Percentiles rank a stretch among this genome's conserved stretches.
These are phyloP conservation scores for Debaryomyces maramus DNA, from an alignment of 805 yeast genomes.

Conservation along the genomic window DNA sequence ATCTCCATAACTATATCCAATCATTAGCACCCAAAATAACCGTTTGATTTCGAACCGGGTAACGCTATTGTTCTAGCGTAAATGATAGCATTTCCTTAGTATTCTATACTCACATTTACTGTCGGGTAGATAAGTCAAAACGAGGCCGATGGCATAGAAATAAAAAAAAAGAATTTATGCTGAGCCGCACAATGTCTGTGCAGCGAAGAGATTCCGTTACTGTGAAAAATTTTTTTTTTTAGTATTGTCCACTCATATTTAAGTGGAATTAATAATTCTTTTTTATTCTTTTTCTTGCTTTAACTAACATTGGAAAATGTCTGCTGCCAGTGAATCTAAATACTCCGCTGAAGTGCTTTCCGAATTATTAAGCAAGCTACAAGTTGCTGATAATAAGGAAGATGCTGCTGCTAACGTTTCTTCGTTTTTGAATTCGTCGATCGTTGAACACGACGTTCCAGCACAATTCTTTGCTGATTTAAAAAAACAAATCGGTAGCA, in stretches of 20 bases:
- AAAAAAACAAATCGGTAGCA: slow-evolving; percentile 71
- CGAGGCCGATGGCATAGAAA: background rate
- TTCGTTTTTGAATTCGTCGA: slow-evolving; percentile 91
- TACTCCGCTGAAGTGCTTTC: slow-evolving; percentile 78
- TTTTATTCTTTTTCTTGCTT: slow-evolving; percentile 18
- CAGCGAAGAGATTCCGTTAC: slow-evolving; percentile 8
- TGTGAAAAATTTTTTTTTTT: slow-evolving; percentile 8
- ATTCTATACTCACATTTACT: background rate
- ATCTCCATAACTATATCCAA: too few species aligned
- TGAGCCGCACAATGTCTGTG: slow-evolving; percentile 9
- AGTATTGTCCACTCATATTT: slow-evolving; percentile 7
- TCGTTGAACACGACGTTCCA: slow-evolving; percentile 98
- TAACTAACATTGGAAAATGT: slow-evolving; percentile 38
- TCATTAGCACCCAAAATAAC: too few species aligned
- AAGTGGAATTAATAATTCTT: slow-evolving; percentile 7
- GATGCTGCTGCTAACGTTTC: slow-evolving; percentile 88
- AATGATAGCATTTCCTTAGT: background rate
- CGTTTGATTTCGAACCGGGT: background rate
- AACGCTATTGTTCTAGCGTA: background rate
- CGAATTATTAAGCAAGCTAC: slow-evolving; percentile 89
- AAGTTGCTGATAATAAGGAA: slow-evolving; percentile 88
- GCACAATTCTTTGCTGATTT: slow-evolving; percentile 79
- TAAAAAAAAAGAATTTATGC: background rate
- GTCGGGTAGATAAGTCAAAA: background rate
- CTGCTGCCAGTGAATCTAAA: slow-evolving; percentile 59